phyloP scores from a whole-genome alignment of 192 early-diverging fungal species.

The Podila minutissima region DNA sequence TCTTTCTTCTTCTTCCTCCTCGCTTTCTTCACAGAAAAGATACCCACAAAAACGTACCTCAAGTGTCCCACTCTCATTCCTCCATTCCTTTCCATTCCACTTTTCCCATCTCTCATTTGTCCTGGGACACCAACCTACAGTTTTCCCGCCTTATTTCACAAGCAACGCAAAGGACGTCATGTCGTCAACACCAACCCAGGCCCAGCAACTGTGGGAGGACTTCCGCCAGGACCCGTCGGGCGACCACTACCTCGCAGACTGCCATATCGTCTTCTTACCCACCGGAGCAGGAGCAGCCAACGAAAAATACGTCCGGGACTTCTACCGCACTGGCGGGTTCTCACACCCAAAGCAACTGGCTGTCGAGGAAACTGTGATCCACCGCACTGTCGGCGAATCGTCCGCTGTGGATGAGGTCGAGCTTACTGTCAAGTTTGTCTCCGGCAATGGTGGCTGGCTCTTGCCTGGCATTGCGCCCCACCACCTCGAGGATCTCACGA shows the following conservation, averaged over 20 bases:
- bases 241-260: slow-evolving; percentile 24
- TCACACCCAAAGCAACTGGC: slow-evolving; percentile 35
- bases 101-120: background rate
- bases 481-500: slow-evolving; percentile 41
- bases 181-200: background rate
- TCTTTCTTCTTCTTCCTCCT: slow-evolving; percentile 1
- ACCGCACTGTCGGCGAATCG: slow-evolving; percentile 46
- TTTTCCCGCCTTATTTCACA: background rate
- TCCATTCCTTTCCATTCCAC: background rate
- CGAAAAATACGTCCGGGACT: slow-evolving; percentile 21
- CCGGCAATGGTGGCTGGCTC: slow-evolving; percentile 49
- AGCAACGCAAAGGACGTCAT: background rate
- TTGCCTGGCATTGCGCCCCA: slow-evolving; percentile 52
- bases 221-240: slow-evolving; percentile 29
- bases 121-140: background rate
- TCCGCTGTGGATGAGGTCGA: slow-evolving; percentile 57
- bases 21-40: background rate
- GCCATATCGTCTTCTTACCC: slow-evolving; percentile 41
- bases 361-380: slow-evolving; percentile 46
- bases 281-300: slow-evolving; percentile 38
- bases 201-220: slow-evolving; percentile 20
- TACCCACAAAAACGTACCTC: background rate
- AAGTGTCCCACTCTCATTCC: background rate
- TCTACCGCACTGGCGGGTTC: slow-evolving; percentile 21
- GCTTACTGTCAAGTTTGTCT: slow-evolving; percentile 54